These are phyloP conservation scores for Boletus edulis DNA, from an alignment of 768 basidiomycete genomes.

Conservation along the genomic window DNA sequence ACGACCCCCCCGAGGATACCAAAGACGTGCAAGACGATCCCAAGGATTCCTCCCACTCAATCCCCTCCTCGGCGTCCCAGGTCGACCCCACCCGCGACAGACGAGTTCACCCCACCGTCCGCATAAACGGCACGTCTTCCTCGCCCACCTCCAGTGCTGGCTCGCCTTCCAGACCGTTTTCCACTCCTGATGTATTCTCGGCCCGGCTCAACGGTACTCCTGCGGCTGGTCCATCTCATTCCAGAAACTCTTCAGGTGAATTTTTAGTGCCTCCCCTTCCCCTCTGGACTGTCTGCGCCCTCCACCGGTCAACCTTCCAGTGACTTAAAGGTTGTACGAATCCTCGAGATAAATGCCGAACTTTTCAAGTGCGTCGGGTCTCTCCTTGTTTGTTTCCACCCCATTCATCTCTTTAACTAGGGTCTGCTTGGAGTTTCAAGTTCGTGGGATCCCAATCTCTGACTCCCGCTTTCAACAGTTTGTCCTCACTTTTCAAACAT, in stretches of 20 bases:
- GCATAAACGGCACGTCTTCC: constrained; percentile 25
- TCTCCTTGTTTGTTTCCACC: background rate
- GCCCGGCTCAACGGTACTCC: constrained; percentile 21
- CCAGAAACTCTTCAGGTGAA: constrained; percentile 27
- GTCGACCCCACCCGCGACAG: constrained; percentile 18
- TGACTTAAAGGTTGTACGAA: constrained; percentile 48
- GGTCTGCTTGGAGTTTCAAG: constrained; percentile 60
- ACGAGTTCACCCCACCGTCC: constrained; percentile 13
- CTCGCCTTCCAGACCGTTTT: constrained; percentile 23
- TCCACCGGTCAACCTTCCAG: constrained; percentile 6
- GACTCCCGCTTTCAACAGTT: constrained; percentile 60
- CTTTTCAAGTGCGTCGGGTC: constrained; percentile 54
- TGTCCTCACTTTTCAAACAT: constrained; percentile 27
- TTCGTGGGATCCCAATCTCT: constrained; percentile 41
- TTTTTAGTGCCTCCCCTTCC: constrained; percentile 30
- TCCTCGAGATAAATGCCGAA: constrained; percentile 69
- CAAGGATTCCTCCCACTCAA: constrained; percentile 8
- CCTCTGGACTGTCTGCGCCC: constrained; percentile 20
- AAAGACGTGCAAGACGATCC: constrained; percentile 38
- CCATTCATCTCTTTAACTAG: constrained; percentile 33
- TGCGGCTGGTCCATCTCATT: constrained; percentile 25
- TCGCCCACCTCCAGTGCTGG: constrained; percentile 13
- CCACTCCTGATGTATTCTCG: constrained; percentile 19
- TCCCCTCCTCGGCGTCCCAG: constrained; percentile 18
- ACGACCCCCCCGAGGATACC: constrained; percentile 35